Base-by-base conservation (phyloP, 768 basidiomycete species). In the Boletus patriciae region DNA sequence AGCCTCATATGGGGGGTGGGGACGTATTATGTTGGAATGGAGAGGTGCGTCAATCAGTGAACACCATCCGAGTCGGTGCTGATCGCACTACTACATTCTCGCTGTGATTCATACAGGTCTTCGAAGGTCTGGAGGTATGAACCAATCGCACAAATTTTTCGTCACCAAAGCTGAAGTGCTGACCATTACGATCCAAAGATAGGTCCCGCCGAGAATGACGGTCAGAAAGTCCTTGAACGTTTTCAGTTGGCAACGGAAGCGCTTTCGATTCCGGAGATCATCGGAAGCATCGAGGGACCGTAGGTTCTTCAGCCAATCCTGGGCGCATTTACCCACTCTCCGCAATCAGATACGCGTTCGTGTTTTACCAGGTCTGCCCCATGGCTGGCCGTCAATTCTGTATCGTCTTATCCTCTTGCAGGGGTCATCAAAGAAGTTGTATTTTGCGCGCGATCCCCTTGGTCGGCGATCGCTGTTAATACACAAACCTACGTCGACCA, bases 11-110 rank as follows among this genome's bases (percentile, higher is more conserved):
- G 15, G 60, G 71, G 34, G 76, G 75, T 15, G 83, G 80, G 8
- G 79, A 86, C 65, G 66, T 90, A 4, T 71, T 94, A 27, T 92
- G 90, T 65, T 94, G 89, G 88, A 93, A 92, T 65, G 92, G 93
- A 58, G 90, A 94, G 77, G 90, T 86, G 45, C 45, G 72, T 72
- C 16, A 23, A 50, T 44, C n/a, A 6, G 9, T 34, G n/a, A 12
- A 45, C 16, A 11, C 27, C 41, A 49, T 40, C 19, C 3, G 19
- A 38, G 38, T 38, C 11, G 36, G 13, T 55, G 18, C 33, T 43
- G 23, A 57, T 50, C 21, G 7, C 33, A 47, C 40, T 19, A 23
- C 13, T 19, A 18, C 13, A 31, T 50, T 41, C 42, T 49, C 37
- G 11, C n/a, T 5, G 18, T 47, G 42, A 33, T 42, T 18, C 16